A percentile compares a stretch with the other conserved stretches of the same genome.
Evolutionary conservation across 257 asterid species (phyloP).

Genomic region (Nicotiana otophora): DNA sequence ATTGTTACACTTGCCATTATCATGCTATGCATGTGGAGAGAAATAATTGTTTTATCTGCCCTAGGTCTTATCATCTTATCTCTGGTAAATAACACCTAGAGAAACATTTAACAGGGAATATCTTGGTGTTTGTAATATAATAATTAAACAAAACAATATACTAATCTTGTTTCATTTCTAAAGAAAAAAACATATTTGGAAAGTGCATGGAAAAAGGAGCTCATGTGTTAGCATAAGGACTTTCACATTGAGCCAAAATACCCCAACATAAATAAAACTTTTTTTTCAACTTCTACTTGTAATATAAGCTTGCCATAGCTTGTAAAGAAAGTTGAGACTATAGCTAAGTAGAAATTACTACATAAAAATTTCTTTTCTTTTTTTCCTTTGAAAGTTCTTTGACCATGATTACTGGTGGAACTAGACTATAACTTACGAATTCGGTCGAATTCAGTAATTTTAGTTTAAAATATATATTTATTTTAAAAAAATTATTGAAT

Average conservation of each 20-base stretch:
- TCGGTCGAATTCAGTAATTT: too few species aligned
- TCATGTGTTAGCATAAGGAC: not conserved
- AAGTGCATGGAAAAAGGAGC: conserved; percentile 4
- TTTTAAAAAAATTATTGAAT: too few species aligned
- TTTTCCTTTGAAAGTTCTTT: not conserved
- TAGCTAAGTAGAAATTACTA: not conserved
- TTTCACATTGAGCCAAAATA: not conserved
- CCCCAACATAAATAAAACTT: not conserved
- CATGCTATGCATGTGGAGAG: conserved; percentile 9
- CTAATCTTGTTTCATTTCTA: not conserved
- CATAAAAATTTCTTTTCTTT: too few species aligned
- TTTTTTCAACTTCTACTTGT: not conserved
- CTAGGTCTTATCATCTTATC: conserved; percentile 12
- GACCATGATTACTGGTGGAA: not conserved
- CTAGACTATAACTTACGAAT: too few species aligned
- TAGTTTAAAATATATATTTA: too few species aligned
- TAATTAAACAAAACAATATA: not conserved
- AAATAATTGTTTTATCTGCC: conserved; percentile 18
- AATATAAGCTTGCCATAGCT: not conserved
- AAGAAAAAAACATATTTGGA: not conserved
- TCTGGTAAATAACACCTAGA: conserved; percentile 36
- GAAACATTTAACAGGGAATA: conserved; percentile 24
- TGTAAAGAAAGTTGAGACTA: not conserved
- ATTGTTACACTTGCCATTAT: not conserved
- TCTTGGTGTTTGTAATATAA: conserved; percentile 18